These are phyloP conservation scores for Dioszegia crocea DNA, from an alignment of 768 basidiomycete species.

Conservation along the genomic window DNA sequence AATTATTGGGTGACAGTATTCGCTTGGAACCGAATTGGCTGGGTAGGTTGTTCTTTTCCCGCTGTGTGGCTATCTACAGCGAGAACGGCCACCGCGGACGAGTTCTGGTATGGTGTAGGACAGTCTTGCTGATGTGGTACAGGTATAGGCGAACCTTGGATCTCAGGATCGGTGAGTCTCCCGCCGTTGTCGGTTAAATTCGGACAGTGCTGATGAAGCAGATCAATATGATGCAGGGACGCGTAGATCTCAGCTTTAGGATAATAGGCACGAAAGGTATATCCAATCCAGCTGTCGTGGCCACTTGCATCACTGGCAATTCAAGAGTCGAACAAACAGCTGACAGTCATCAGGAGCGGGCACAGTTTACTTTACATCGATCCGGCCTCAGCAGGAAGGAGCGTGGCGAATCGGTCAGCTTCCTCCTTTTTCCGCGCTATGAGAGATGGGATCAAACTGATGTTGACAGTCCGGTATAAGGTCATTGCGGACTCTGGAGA, in stretches of 20 bases:
- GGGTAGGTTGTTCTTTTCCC: too few relatives aligned
- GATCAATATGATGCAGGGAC: conserved; percentile 48
- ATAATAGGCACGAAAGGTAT: conserved; percentile 34
- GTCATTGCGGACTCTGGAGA: conserved; percentile 45
- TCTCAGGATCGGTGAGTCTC: conserved; percentile 39
- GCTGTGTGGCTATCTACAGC: too few relatives aligned
- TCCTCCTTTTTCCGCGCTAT: neutral
- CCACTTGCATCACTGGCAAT: too few relatives aligned
- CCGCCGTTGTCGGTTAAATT: neutral
- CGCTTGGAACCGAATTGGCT: conserved; percentile 39
- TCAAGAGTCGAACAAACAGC: too few relatives aligned
- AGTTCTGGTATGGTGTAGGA: too few relatives aligned
- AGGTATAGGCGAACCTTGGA: conserved; percentile 49
- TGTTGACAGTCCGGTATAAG: conserved; percentile 44
- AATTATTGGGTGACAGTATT: conserved; percentile 36
- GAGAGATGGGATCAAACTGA: too few relatives aligned
- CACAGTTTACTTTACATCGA: conserved; percentile 49
- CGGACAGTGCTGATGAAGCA: conserved; percentile 6
- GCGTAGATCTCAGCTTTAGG: conserved; percentile 45
- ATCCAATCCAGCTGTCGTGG: neutral
- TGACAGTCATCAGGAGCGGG: conserved; percentile 28
- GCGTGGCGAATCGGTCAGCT: conserved; percentile 45
- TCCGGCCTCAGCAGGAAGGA: conserved; percentile 40
- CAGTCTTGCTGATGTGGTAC: neutral
- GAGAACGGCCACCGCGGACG: too few relatives aligned